Evolutionary conservation across 2,329 filamentous ascomycete species (phyloP).

Genomic region (Aspergillus piperis): DNA sequence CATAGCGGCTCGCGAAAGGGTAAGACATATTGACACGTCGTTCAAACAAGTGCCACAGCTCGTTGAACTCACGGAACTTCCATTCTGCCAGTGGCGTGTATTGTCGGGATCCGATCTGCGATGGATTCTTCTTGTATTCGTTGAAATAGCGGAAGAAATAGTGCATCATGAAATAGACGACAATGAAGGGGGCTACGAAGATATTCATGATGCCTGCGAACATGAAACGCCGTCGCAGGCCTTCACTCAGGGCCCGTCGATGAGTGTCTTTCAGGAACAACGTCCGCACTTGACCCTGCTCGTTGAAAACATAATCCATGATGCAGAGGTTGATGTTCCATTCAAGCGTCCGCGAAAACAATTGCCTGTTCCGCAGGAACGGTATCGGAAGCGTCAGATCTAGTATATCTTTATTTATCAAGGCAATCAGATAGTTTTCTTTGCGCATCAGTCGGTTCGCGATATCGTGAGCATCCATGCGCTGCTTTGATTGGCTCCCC

Average conservation of each 20-base stretch:
- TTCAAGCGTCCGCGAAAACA: constrained; percentile 86
- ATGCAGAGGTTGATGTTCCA: constrained; percentile 92
- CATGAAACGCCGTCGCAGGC: constrained; percentile 73
- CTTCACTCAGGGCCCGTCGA: constrained; percentile 74
- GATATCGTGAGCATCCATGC: constrained; percentile 94
- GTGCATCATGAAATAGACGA: constrained; percentile 81
- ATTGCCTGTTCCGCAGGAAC: constrained; percentile 73
- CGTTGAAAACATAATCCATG: constrained; percentile 91
- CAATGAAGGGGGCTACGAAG: constrained; percentile 79
- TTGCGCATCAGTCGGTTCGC: constrained; percentile 95
- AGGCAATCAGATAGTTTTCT: constrained; percentile 93
- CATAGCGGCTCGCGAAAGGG: constrained; percentile 85
- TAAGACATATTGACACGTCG: constrained; percentile 92
- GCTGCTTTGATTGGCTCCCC: constrained; percentile 85
- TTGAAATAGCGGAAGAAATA: constrained; percentile 97
- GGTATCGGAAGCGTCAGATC: constrained; percentile 84
- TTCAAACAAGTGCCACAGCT: constrained; percentile 87
- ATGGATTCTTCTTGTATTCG: constrained; percentile 93
- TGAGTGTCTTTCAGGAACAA: constrained; percentile 83
- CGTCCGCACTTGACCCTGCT: constrained; percentile 80
- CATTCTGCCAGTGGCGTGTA: constrained; percentile 94
- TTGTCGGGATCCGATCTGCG: constrained; percentile 79
- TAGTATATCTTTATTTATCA: constrained; percentile 95
- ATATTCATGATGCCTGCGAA: constrained; percentile 86
- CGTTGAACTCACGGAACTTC: constrained; percentile 99